Conservation (phyloP, 2,329 filamentous ascomycete genomes). For the Aplosporella prunicola region DNA sequence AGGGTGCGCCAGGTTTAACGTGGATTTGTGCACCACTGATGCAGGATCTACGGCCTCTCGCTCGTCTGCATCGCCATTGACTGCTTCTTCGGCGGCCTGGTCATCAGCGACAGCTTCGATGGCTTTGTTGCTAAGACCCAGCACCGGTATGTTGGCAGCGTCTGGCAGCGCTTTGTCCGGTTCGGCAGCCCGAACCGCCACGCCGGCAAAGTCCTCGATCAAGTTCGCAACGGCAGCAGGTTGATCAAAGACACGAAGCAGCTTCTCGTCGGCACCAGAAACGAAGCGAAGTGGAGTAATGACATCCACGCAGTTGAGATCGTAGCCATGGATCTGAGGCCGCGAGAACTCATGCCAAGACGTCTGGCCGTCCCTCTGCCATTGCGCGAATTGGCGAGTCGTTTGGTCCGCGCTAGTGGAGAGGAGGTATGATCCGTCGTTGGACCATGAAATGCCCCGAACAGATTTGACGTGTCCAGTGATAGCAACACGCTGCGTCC, state of each 20-base stretch:
- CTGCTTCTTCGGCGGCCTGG: conserved; percentile 13
- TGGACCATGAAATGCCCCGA: conserved; percentile 75
- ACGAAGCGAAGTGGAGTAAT: conserved; percentile 70
- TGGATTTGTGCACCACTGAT: conserved; percentile 48
- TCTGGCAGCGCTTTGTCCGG: conserved; percentile 51
- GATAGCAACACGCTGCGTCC: conserved; percentile 68
- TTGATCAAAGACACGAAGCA: conserved; percentile 90
- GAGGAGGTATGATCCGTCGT: conserved; percentile 70
- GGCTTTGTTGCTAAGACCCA: conserved; percentile 94
- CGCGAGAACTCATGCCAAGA: conserved; percentile 95
- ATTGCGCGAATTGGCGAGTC: conserved; percentile 74
- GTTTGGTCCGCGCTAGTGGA: conserved; percentile 91
- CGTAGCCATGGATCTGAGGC: conserved; percentile 96
- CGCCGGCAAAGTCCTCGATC: conserved; percentile 57
- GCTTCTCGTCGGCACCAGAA: conserved; percentile 92
- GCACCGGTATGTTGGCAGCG: conserved; percentile 86
- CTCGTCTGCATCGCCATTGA: conserved; percentile 36
- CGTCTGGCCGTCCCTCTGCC: conserved; percentile 42
- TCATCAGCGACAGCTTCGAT: conserved; percentile 45
- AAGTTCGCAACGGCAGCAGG: conserved; percentile 74
- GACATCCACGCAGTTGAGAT: conserved; percentile 85
- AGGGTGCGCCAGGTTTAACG: conserved; percentile 59
- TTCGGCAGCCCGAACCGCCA: conserved; percentile 24
- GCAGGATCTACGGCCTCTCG: conserved; percentile 47
- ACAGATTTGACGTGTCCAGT: conserved; percentile 78